Evolutionary conservation across 345 rosid species (phyloP), one percentile per base, ranked within the genome.

Genomic region (Jatropha curcas): DNA sequence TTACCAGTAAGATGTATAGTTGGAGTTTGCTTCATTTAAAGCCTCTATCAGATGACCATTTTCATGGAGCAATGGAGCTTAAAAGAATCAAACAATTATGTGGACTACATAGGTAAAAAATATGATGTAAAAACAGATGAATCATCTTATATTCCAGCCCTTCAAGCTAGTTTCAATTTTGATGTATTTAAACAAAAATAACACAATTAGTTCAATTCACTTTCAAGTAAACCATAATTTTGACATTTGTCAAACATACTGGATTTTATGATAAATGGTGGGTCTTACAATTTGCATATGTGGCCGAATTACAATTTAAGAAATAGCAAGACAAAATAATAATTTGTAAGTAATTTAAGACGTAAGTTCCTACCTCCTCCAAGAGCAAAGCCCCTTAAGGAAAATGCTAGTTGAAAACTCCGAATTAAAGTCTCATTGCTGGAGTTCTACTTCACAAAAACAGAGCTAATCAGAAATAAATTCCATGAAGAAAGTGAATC

Each of bases 331-430:
- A 19, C 50, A 31, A 55, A 37, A 41, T 8, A 61, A 66, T 19
- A 30, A 13, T 56, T 37, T 31, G 50, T 30, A 73, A 56, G 7
- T 1, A 53, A 8, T 62, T 37, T 55, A 14, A 56, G 46, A 56
- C 41, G 12, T 28, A 10, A 28, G 33, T 39, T n/a, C 72, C 55
- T 65, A 77, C 83, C 84, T 83, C 87, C 87, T 75, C 80, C 84
- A 60, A 86, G 79, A 34, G 87, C 84, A 62, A 85, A 65, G 80
- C 80, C 76, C 76, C 90, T 78, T 60, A 82, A 84, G 53, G 92
- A 86, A 65, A 88, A 84, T n/a, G 94, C 90, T 74, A 89, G 76
- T 81, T 84, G 94, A 70, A 88, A 88, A 77, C 94, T 86, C 71
- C 80, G 81, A 35, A 86, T 79, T 82, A 89, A 70, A 72, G 82